phyloP scores from a whole-genome alignment of 148 eudicot species.

The Simmondsia chinensis region DNA sequence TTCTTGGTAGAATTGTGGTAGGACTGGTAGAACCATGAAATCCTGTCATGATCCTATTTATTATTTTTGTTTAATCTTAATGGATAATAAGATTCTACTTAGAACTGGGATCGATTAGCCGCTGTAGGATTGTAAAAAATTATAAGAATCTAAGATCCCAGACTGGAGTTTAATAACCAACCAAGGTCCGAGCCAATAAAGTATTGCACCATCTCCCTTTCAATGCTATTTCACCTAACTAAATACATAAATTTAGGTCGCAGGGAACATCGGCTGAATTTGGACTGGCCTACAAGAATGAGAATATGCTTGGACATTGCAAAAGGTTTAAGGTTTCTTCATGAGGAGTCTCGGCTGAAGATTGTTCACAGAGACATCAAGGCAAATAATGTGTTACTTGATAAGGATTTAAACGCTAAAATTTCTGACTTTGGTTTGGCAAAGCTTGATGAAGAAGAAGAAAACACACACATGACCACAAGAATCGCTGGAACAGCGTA shows the following conservation, averaged over 20 bases:
- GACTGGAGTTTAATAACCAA: too few relatives aligned
- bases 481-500: constrained; percentile 77
- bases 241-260: constrained; percentile 14
- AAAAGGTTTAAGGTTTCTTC: constrained; percentile 53
- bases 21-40: too few relatives aligned
- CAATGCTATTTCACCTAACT: not conserved
- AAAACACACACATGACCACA: constrained; percentile 70
- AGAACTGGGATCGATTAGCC: too few relatives aligned
- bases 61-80: too few relatives aligned
- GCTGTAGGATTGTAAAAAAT: too few relatives aligned
- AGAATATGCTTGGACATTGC: constrained; percentile 44
- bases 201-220: not conserved
- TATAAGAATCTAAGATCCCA: too few relatives aligned
- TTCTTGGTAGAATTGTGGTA: too few relatives aligned
- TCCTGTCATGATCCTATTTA: too few relatives aligned
- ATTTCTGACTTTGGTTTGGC: constrained; percentile 90
- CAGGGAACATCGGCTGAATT: constrained; percentile 17
- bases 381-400: constrained; percentile 77
- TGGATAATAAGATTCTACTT: too few relatives aligned
- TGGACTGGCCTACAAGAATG: constrained; percentile 44
- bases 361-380: constrained; percentile 82
- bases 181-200: too few relatives aligned
- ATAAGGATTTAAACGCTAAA: constrained; percentile 70
- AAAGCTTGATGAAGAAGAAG: constrained; percentile 77
- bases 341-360: constrained; percentile 52